Base-by-base conservation (phyloP, 768 basidiomycete species). In the Termitomyces bulborhizus region DNA sequence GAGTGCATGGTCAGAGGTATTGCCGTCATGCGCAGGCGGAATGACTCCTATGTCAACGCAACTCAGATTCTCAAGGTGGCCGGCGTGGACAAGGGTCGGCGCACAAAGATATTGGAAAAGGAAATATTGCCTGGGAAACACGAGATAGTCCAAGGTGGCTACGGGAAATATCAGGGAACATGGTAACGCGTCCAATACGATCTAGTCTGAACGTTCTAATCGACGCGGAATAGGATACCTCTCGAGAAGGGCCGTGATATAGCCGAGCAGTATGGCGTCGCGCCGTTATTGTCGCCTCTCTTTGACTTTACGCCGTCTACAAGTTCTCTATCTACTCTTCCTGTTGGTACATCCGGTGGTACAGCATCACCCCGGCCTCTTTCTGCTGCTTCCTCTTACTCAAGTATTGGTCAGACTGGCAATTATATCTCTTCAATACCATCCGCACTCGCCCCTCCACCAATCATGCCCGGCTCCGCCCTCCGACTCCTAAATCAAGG, bases 61-160 rank as follows among this genome's bases (percentile, higher is more conserved):
- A 98, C 97, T 2, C 97, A 99, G 71, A 98, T 99, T 58, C 84
- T 99, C 62, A 99, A 99, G 73, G 96, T 99, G 39, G 95, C 96
- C 6, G 97, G 97, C 41, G 90, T 98, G 58, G 93, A 96, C 75
- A 99, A 99, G 71, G 94, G 94, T 1, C 83, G 88, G 43, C 81
- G 97, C 40, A 98, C 96, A 15, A 98, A 98, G 81, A 97, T 98
- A 52, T 76, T 93, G 13, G 90, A 98, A 78, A 97, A 95, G 70
- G 96, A 99, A 74, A 93, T 99, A 59, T 80, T 95, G 42, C 89
- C 90, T 54, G 94, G 93, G 46, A 88, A 89, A 71, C 93, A 97
- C 70, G 96, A 99, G 71, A 98, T 98, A 69, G 93, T 99, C 5
- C 97, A 98, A 70, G 97, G 97, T 39, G 97, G 97, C 31, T 98